A percentile compares a stretch with the other conserved stretches of the same genome.
Evolutionary conservation across 805 yeast species (phyloP).

Genomic region (Wickerhamiella parazyma): DNA sequence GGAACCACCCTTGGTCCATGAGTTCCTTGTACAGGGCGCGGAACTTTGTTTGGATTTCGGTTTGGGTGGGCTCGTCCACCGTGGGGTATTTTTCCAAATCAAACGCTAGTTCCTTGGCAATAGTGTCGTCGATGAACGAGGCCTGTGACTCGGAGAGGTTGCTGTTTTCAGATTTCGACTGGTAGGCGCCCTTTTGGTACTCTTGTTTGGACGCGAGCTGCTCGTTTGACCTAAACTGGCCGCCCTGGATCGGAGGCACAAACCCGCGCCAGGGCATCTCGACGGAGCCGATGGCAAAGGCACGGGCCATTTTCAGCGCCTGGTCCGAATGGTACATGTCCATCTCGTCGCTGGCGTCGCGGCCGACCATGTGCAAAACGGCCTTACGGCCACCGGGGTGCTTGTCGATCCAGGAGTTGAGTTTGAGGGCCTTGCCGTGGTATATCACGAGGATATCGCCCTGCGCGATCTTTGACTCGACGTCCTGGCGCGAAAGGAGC

Average conservation of each 20-base stretch:
- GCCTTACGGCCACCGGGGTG: slow-evolving; percentile 92
- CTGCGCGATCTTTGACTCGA: slow-evolving; percentile 45
- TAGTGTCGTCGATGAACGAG: slow-evolving; percentile 40
- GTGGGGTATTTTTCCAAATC: slow-evolving; percentile 49
- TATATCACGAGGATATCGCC: slow-evolving; percentile 65
- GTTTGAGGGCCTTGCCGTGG: slow-evolving; percentile 42
- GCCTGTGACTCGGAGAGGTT: slow-evolving; percentile 28
- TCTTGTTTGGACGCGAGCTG: slow-evolving; percentile 20
- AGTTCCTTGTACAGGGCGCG: slow-evolving; percentile 44
- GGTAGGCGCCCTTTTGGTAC: background rate
- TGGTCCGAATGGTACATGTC: slow-evolving; percentile 62
- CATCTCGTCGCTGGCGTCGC: slow-evolving; percentile 89
- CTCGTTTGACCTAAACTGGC: slow-evolving; percentile 30
- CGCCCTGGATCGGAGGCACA: slow-evolving; percentile 85
- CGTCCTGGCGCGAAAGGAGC: slow-evolving; percentile 30
- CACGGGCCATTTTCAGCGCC: slow-evolving; percentile 37
- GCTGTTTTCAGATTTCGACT: background rate
- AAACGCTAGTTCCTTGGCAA: slow-evolving; percentile 38
- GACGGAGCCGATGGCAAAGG: slow-evolving; percentile 53
- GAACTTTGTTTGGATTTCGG: slow-evolving; percentile 41
- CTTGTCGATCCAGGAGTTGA: slow-evolving; percentile 53
- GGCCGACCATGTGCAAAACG: slow-evolving; percentile 68
- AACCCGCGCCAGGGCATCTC: slow-evolving; percentile 57
- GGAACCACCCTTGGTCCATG: slow-evolving; percentile 46
- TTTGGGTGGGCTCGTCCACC: slow-evolving; percentile 57